Percentiles rank a stretch among this genome's conserved stretches.
Evolutionary conservation across 2,329 filamentous ascomycete species (phyloP).

Genomic region (Colletotrichum sp.): DNA sequence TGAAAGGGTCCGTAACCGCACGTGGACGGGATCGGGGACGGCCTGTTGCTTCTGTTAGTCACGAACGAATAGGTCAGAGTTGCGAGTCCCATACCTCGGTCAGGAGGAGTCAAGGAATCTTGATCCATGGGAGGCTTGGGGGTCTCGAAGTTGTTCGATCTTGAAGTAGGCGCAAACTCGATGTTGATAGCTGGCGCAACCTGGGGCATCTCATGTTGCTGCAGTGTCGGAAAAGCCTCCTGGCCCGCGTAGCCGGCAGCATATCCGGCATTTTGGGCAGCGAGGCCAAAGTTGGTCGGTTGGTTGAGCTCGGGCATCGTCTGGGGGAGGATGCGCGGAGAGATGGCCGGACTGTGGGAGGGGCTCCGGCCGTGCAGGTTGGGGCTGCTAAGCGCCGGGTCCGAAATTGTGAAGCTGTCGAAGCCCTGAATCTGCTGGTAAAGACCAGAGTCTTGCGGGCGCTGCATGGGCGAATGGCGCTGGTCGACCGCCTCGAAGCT

Average conservation of each 20-base stretch:
- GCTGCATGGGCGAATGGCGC: constrained; percentile 81
- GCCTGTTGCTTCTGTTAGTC: constrained; percentile 38
- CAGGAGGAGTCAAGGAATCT: constrained; percentile 84
- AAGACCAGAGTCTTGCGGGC: constrained; percentile 72
- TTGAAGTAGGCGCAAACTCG: constrained; percentile 81
- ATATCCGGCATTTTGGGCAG: constrained; percentile 43
- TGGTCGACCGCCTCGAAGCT: constrained; percentile 75
- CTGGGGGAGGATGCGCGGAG: constrained; percentile 64
- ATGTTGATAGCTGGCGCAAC: constrained; percentile 97
- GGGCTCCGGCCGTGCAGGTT: constrained; percentile 76
- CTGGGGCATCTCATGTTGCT: constrained; percentile 69
- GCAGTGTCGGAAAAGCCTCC: constrained; percentile 59
- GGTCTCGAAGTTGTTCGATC: constrained; percentile 69
- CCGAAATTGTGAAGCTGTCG: constrained; percentile 80
- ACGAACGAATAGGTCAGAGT: too few relatives aligned
- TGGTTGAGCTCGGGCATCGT: constrained; percentile 58
- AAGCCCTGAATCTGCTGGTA: constrained; percentile 82
- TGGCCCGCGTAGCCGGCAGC: constrained; percentile 38
- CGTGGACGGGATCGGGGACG: constrained; percentile 55
- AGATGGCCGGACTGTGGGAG: constrained; percentile 74
- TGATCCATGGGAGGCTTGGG: constrained; percentile 70
- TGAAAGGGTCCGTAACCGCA: constrained; percentile 66
- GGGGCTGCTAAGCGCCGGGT: constrained; percentile 70
- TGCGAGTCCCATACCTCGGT: constrained; percentile 56
- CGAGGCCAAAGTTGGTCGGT: constrained; percentile 50